These are phyloP conservation scores for Aureobasidium sp. DNA, from an alignment of 2,329 filamentous ascomycete species.

Conservation along the genomic window DNA sequence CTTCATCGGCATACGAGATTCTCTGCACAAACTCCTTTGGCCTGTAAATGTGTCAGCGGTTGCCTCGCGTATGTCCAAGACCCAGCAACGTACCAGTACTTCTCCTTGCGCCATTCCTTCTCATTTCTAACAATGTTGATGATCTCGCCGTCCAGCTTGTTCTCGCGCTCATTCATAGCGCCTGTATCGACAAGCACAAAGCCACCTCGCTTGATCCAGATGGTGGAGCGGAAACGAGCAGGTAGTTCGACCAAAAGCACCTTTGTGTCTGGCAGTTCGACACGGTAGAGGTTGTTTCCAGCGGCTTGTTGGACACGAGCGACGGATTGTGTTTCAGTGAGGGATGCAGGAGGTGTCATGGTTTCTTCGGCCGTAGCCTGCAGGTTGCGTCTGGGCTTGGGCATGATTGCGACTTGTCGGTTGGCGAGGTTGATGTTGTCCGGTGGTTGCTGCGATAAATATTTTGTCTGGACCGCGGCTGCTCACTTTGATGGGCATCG, in stretches of 20 bases:
- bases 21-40: constrained; percentile 42
- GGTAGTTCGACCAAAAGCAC: constrained; percentile 71
- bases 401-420: constrained; percentile 43
- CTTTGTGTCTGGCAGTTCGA: constrained; percentile 60
- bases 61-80: background rate
- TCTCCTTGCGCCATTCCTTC: constrained; percentile 80
- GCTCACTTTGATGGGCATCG: constrained; percentile 1
- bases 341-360: constrained; percentile 48
- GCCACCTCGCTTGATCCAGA: constrained; percentile 86
- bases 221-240: constrained; percentile 76
- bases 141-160: constrained; percentile 80
- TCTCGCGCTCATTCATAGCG: constrained; percentile 56
- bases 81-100: constrained; percentile 55
- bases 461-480: constrained; percentile 1
- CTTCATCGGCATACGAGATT: constrained; percentile 46
- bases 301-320: constrained; percentile 73
- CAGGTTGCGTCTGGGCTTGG: constrained; percentile 66
- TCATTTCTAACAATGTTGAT: constrained; percentile 88
- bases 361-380: constrained; percentile 70
- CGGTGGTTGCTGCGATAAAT: background rate
- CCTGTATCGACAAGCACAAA: constrained; percentile 75
- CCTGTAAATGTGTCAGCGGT: background rate
- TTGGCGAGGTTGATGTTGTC: background rate
- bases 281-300: constrained; percentile 82
- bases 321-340: constrained; percentile 51